A percentile compares a stretch with the other conserved stretches of the same genome.
Evolutionary conservation across 2,329 filamentous ascomycete genomes (phyloP).

Genomic region (Exophiala aquamarina): DNA sequence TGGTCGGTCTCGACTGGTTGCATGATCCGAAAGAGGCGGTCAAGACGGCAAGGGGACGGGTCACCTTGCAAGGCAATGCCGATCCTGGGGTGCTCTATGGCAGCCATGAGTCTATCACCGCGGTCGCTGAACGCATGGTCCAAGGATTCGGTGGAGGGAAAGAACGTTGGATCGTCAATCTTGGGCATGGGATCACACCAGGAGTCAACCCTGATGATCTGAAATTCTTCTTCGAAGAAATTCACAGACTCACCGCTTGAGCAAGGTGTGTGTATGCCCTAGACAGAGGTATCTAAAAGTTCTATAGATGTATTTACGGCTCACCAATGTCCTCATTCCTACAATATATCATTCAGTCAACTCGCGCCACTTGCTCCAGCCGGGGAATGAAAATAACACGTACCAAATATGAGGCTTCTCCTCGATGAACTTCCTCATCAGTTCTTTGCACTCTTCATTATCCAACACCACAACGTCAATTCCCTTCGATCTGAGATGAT

Average conservation of each 20-base stretch:
- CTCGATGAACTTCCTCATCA: conserved; percentile 72
- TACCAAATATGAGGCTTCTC: conserved; percentile 73
- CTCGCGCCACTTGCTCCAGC: background rate
- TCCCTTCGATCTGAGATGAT: conserved; percentile 65
- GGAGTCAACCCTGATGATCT: conserved; percentile 91
- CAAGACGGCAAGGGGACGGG: conserved; percentile 72
- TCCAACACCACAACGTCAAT: conserved; percentile 73
- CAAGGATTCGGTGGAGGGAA: conserved; percentile 79
- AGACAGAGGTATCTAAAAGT: too few relatives aligned
- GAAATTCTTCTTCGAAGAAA: conserved; percentile 90
- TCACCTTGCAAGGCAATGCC: conserved; percentile 90
- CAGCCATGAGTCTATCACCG: conserved; percentile 74
- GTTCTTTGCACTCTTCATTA: conserved; percentile 61
- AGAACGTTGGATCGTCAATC: conserved; percentile 93
- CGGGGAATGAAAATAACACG: conserved; percentile 28
- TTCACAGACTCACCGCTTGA: conserved; percentile 64
- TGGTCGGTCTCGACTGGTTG: conserved; percentile 93
- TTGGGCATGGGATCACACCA: conserved; percentile 96
- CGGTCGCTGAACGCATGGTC: conserved; percentile 82
- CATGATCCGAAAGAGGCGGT: conserved; percentile 84
- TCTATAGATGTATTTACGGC: conserved; percentile 6
- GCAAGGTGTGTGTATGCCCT: too few relatives aligned
- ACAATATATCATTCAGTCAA: conserved; percentile 20
- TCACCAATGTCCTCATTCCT: conserved; percentile 61
- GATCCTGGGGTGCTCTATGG: conserved; percentile 94